Conservation (phyloP, 805 yeast species). For the Pichia deserticola region DNA sequence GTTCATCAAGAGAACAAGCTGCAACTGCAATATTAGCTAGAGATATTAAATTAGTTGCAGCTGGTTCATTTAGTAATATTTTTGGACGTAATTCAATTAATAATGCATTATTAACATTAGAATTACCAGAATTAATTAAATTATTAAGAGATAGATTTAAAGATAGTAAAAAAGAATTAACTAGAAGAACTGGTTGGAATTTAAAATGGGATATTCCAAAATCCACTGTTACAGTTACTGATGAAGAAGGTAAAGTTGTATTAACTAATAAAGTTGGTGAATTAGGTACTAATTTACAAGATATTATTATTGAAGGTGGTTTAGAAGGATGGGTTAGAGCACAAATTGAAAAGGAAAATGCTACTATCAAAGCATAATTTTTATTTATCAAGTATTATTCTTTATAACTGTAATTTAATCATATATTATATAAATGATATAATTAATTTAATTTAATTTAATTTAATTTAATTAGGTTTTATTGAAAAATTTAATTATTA, state of each 20-base stretch:
- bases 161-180: slow-evolving; percentile 49
- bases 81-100: slow-evolving; percentile 94
- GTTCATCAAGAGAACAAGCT: slow-evolving; percentile 98
- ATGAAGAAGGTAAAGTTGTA: slow-evolving; percentile 52
- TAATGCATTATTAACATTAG: slow-evolving; percentile 89
- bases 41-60: slow-evolving; percentile 85
- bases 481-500: neutral
- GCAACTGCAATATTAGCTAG: slow-evolving; percentile 96
- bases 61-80: slow-evolving; percentile 96
- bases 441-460: no score
- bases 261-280: slow-evolving; percentile 90
- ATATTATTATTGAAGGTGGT: slow-evolving; percentile 94
- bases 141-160: slow-evolving; percentile 64
- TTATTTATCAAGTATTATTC: no score
- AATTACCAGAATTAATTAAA: slow-evolving; percentile 80
- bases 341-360: slow-evolving; percentile 36
- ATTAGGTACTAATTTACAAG: slow-evolving; percentile 90
- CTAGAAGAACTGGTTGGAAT: slow-evolving; percentile 92
- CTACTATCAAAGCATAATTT: neutral
- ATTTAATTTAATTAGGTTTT: no score
- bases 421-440: no score
- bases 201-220: slow-evolving; percentile 89
- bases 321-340: slow-evolving; percentile 96
- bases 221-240: slow-evolving; percentile 73
- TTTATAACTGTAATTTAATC: no score